These are phyloP conservation scores for Leccinum angustisporum DNA, from an alignment of 1,284 basidiomycete species.

Conservation along the genomic window DNA sequence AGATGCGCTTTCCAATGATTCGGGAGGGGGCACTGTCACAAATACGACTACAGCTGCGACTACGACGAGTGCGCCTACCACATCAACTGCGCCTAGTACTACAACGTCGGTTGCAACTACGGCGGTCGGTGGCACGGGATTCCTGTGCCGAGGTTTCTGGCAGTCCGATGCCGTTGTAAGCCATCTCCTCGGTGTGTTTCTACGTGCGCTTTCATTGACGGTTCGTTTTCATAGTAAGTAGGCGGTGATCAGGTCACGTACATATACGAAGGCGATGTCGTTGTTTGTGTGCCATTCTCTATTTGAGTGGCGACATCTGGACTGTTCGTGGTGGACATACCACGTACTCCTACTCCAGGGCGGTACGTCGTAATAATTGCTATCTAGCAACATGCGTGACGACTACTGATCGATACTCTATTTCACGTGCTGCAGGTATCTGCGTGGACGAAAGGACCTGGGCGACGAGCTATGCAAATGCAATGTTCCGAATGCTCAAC, in stretches of 20 bases:
- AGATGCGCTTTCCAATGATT: background rate
- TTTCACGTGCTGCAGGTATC: slow-evolving; percentile 5
- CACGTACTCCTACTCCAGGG: slow-evolving; percentile 13
- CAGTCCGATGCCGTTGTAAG: slow-evolving; percentile 43
- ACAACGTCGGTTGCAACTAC: slow-evolving; percentile 23
- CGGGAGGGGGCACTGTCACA: slow-evolving; percentile 2
- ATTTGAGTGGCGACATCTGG: slow-evolving; percentile 23
- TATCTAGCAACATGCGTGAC: background rate
- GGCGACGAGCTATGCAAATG: slow-evolving; percentile 7
- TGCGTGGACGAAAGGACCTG: slow-evolving; percentile 20
- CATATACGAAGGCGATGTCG: slow-evolving; percentile 5
- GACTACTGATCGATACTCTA: background rate
- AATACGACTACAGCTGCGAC: slow-evolving; percentile 17
- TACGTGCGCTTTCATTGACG: background rate
- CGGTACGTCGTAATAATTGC: slow-evolving; percentile 10
- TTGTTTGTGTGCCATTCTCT: background rate
- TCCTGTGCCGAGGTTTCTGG: slow-evolving; percentile 51
- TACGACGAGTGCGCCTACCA: slow-evolving; percentile 9
- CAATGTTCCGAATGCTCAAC: background rate
- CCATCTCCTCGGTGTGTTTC: background rate
- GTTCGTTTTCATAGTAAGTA: slow-evolving; percentile 11
- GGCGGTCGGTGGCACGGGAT: slow-evolving; percentile 11
- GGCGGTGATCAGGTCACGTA: slow-evolving; percentile 23
- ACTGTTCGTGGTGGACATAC: slow-evolving; percentile 21
- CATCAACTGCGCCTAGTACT: slow-evolving; percentile 29